A percentile compares a stretch with the other conserved stretches of the same genome.
These are phyloP conservation scores for Allomyces javanicus DNA, from an alignment of 192 early-diverging fungal genomes.

Conservation along the genomic window DNA sequence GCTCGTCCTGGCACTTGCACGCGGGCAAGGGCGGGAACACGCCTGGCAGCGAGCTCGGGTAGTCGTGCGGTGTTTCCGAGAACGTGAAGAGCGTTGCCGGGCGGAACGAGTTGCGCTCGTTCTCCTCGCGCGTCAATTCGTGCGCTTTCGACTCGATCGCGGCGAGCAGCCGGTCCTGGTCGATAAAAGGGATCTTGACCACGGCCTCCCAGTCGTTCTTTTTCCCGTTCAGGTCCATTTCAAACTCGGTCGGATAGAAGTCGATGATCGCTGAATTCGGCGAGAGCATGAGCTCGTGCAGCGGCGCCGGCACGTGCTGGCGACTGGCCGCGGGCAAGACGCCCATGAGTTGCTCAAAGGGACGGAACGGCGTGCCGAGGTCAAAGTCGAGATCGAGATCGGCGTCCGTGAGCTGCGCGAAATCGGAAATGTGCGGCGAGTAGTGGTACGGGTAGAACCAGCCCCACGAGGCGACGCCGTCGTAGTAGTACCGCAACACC, in stretches of 20 bases:
- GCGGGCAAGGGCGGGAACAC: slow-evolving; percentile 8
- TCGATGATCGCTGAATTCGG: slow-evolving; percentile 72
- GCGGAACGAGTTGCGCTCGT: slow-evolving; percentile 49
- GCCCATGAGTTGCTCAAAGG: slow-evolving; percentile 97
- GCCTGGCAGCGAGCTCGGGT: slow-evolving; percentile 13
- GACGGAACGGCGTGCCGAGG: slow-evolving; percentile 70
- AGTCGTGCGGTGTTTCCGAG: background rate
- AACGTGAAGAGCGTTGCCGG: slow-evolving; percentile 7
- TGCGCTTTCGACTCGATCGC: slow-evolving; percentile 55
- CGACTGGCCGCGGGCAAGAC: slow-evolving; percentile 76
- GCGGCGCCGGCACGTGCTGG: slow-evolving; percentile 57
- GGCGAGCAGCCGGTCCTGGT: slow-evolving; percentile 58
- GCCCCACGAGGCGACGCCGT: slow-evolving; percentile 87
- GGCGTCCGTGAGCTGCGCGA: slow-evolving; percentile 38
- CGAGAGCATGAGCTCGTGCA: slow-evolving; percentile 66
- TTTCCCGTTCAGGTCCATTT: slow-evolving; percentile 93
- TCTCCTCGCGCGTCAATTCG: slow-evolving; percentile 49
- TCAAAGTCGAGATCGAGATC: slow-evolving; percentile 54
- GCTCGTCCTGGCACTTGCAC: background rate
- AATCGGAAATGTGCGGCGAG: slow-evolving; percentile 80
- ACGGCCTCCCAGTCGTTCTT: slow-evolving; percentile 96
- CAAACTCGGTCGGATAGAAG: slow-evolving; percentile 81
- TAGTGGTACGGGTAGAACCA: slow-evolving; percentile 99
- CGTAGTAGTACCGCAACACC: slow-evolving; percentile 93
- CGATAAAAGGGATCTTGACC: slow-evolving; percentile 95